Base-by-base conservation (phyloP, 768 basidiomycete species). In the Suillus ampliporus region DNA sequence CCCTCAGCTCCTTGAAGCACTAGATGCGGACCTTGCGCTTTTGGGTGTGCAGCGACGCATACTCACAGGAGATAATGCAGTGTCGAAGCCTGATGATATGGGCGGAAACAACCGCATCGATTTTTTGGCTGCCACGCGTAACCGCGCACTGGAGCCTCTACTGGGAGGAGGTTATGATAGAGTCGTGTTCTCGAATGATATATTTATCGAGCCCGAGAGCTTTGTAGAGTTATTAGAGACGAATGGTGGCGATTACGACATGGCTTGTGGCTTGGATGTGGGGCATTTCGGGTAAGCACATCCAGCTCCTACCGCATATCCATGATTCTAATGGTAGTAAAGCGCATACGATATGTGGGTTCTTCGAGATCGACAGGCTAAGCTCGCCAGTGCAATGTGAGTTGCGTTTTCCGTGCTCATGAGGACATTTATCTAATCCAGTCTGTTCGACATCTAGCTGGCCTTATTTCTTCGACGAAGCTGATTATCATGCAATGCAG, bases 191-290 rank as follows among this genome's bases (percentile, higher is more conserved):
- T 74, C 77, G 1, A 83, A 82, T 61, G 82, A 83, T 67, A 67
- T 82, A 6, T 77, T 66, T 59, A 66, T 82, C 64, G 77, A 78
- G 41, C 78, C 79, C 10, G 78, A 81, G 64, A 71, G 73, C 21
- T 63, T 82, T 4, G 61, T 81, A 21, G 79, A 82, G 61, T 72
- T 82, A 28, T 64, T 82, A 35, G 63, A 74, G 40, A 80, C 80
- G 3, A 65, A 67, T 15, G 71, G 73, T 23, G 79, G 78, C 11
- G 72, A 77, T 28, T 80, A 77, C 52, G 82, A 82, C 62, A 77
- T 82, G 74, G 80, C 72, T 19, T 82, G 82, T 60, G 81, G 74
- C 9, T 66, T 82, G 64, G 81, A 83, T 68, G 77, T 79, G 31
- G 61, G 61, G 6, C 63, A 71, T 37, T 79, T 67, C 11, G 76